phyloP scores from a whole-genome alignment of 306 rosid genomes.

The Vigna mungo region DNA sequence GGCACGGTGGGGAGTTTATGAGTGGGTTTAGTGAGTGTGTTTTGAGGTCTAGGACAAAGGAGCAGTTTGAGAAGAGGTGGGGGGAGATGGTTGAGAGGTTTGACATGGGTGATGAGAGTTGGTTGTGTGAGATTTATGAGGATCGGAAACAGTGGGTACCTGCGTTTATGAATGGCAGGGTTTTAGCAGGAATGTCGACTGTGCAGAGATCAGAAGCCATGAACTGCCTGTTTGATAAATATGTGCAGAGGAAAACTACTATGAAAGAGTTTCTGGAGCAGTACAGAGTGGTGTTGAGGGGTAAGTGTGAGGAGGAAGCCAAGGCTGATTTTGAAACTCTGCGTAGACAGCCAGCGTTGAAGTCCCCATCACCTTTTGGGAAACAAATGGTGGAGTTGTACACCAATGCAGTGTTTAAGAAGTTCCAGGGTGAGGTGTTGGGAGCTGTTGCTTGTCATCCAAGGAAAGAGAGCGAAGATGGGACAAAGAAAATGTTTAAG shows the following conservation, averaged over 20 bases:
- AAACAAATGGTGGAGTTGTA: constrained; percentile 68
- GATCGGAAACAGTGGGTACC: constrained; percentile 71
- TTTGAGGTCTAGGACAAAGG: constrained; percentile 65
- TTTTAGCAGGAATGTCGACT: constrained; percentile 75
- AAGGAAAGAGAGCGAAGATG: constrained; percentile 70
- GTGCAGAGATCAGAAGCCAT: constrained; percentile 68
- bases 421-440: constrained; percentile 76
- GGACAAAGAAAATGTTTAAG: constrained; percentile 45
- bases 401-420: constrained; percentile 72
- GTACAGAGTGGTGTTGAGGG: constrained; percentile 63
- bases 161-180: constrained; percentile 55
- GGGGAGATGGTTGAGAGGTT: constrained; percentile 63
- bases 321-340: constrained; percentile 73
- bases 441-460: constrained; percentile 87
- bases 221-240: constrained; percentile 68
- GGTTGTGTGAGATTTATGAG: constrained; percentile 60
- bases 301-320: constrained; percentile 84
- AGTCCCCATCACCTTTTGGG: constrained; percentile 86
- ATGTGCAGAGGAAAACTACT: constrained; percentile 76
- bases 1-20: constrained; percentile 59
- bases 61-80: constrained; percentile 82
- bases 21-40: constrained; percentile 67
- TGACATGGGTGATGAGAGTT: constrained; percentile 60
- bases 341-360: constrained; percentile 64
- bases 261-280: constrained; percentile 71